Conservation (phyloP, 768 basidiomycete genomes). For the Auriscalpium microsporum region DNA sequence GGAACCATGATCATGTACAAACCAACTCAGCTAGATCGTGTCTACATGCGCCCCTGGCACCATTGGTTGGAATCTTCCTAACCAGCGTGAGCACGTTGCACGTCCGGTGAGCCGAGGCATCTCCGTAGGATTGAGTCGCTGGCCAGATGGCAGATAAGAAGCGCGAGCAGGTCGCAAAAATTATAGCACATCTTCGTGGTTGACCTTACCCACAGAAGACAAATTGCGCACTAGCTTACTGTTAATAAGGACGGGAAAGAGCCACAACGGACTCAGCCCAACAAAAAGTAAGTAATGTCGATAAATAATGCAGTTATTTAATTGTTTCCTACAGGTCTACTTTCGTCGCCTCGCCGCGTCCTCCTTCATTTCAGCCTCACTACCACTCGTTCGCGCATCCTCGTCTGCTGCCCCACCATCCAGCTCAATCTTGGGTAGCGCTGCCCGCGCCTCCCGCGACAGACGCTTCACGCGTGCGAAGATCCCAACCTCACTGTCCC, state of each 20-base stretch:
- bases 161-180: too few relatives aligned
- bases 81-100: too few relatives aligned
- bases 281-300: neutral
- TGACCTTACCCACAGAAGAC: neutral
- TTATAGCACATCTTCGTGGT: neutral
- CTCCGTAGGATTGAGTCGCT: too few relatives aligned
- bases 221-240: too few relatives aligned
- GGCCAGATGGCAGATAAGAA: too few relatives aligned
- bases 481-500: conserved; percentile 81
- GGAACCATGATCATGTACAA: too few relatives aligned
- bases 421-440: conserved; percentile 3
- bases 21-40: too few relatives aligned
- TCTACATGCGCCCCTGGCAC: too few relatives aligned
- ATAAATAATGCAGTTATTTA: neutral
- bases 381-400: neutral
- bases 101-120: too few relatives aligned
- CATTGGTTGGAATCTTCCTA: too few relatives aligned
- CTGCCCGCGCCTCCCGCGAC: neutral
- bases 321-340: neutral
- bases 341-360: conserved; percentile 3
- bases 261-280: too few relatives aligned
- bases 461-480: conserved; percentile 77
- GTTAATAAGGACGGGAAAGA: too few relatives aligned
- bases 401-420: conserved; percentile 15
- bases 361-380: neutral